A percentile compares a stretch with the other conserved stretches of the same genome.
Conservation (phyloP, 306 rosid genomes). For the Dryas drummondii region DNA sequence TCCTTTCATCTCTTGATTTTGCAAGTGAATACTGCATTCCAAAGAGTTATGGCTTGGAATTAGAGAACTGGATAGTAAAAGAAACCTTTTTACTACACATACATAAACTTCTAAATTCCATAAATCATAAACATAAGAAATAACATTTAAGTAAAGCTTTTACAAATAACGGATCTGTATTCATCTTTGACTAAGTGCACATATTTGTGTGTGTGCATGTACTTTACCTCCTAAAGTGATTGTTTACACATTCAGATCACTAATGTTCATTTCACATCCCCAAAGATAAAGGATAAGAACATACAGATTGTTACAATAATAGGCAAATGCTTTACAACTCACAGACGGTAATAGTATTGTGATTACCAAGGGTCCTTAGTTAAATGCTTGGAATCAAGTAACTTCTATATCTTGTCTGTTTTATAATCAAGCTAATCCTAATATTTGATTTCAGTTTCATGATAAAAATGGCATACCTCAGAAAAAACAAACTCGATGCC, state of each 20-base stretch:
- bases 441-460: not conserved
- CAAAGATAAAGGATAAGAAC: not conserved
- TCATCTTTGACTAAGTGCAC: not conserved
- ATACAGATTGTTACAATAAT: not conserved
- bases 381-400: not conserved
- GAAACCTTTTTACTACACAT: not conserved
- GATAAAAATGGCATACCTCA: slow-evolving; percentile 58
- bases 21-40: slow-evolving; percentile 85
- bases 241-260: slow-evolving; percentile 14
- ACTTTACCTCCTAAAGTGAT: not conserved
- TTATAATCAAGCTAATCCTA: slow-evolving; percentile 10
- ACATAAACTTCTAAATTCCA: not conserved
- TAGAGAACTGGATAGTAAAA: slow-evolving; percentile 4
- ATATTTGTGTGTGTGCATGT: not conserved
- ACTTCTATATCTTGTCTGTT: not conserved
- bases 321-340: not conserved
- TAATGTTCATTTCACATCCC: slow-evolving; percentile 6
- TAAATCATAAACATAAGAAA: not conserved
- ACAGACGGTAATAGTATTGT: slow-evolving; percentile 5
- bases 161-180: not conserved
- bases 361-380: not conserved
- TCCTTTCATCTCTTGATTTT: slow-evolving; percentile 83
- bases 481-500: slow-evolving; percentile 84
- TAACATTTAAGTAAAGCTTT: not conserved
- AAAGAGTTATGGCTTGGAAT: slow-evolving; percentile 4